phyloP scores from a whole-genome alignment of 1,284 basidiomycete genomes.

The Austropuccinia psidii region DNA sequence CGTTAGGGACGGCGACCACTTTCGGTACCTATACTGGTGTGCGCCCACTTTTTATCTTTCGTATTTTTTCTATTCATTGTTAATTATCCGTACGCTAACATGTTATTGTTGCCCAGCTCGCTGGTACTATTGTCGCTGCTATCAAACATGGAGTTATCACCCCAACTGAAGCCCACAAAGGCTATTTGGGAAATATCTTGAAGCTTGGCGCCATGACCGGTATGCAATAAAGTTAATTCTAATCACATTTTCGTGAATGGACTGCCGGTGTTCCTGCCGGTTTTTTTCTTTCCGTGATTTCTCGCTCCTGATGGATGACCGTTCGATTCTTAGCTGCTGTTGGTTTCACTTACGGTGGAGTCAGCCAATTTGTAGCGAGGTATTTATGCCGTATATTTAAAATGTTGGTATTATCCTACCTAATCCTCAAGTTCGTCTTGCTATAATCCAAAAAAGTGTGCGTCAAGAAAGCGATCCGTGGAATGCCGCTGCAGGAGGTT shows the following conservation, averaged over 20 bases:
- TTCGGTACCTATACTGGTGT: conserved; percentile 30
- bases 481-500: conserved; percentile 33
- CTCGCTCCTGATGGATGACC: background rate
- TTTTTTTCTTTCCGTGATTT: background rate
- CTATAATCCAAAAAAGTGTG: background rate
- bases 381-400: background rate
- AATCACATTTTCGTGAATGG: background rate
- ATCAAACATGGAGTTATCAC: conserved; percentile 35
- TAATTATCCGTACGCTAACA: background rate
- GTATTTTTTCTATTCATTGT: background rate
- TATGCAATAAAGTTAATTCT: background rate
- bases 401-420: background rate
- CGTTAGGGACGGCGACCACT: conserved; percentile 7
- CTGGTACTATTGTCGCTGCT: conserved; percentile 22
- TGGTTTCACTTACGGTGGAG: conserved; percentile 31
- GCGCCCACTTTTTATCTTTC: background rate
- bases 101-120: conserved; percentile 1
- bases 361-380: conserved; percentile 20
- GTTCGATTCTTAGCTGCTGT: conserved; percentile 11
- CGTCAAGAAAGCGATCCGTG: conserved; percentile 33
- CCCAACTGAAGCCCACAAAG: conserved; percentile 29
- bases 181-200: conserved; percentile 13
- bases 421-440: background rate
- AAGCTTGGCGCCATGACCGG: conserved; percentile 32
- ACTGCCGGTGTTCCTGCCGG: background rate